Base-by-base conservation (phyloP, 345 rosid genomes). In the Arabis hirsuta region DNA sequence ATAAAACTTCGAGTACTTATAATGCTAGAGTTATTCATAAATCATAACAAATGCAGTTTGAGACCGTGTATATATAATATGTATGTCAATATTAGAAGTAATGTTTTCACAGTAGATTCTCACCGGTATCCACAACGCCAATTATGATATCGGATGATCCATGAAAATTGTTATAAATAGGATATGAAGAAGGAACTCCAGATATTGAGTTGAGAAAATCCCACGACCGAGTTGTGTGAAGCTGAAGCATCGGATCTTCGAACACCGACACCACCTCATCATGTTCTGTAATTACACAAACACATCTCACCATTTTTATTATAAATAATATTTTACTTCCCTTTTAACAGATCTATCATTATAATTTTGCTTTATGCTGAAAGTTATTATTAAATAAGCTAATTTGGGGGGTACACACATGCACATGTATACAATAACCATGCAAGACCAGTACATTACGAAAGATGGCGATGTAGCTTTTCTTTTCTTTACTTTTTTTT, bases 161-260 rank as follows among this genome's bases (percentile, higher is more conserved):
- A 71, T 27, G 65, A 16, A 10, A 60, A 66, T 0, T 16, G 71
- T 2, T 51, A 75, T 51, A 59, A 55, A 48, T 71, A 3, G 27
- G 52, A 50, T 27, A 36, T 6, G 60, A 43, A 42, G 55, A 41
- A 26, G 55, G 56, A n/a, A 56, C 38, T 26, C 79, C 71, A 9
- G 81, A 73, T 2, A 71, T 72, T 16, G 67, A 78, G 26, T 78
- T 85, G 53, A 91, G 58, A 69, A 91, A 91, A 77, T 87, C 92
- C 97, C 97, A 91, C 19, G 97, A 91, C 9, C 93, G 89, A 7
- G 97, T 91, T 50, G 97, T 91, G 50, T 91, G 97, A 39, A 87
- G 90, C 39, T 78, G 76, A 48, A 87, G 83, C 36, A 73, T 39
- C 7, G 87, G 80, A 76, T 91, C 97, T 5, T 57, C 79, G 55